Conservation (phyloP, 1,139 yeast species). For the Zhuliangozyma blackwelliae region DNA sequence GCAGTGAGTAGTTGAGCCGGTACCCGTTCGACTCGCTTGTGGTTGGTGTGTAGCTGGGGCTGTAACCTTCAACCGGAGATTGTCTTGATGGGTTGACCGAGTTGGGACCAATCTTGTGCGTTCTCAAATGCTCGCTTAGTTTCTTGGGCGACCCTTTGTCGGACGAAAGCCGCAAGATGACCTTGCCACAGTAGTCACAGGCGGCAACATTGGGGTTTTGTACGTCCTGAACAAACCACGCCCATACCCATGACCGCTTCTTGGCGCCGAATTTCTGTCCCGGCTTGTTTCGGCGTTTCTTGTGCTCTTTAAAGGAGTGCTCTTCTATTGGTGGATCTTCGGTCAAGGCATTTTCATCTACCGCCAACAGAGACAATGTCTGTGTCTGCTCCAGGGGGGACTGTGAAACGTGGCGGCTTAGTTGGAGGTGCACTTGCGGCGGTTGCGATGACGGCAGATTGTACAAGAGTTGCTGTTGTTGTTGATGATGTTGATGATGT, state of each 20-base stretch:
- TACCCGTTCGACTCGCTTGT: conserved; percentile 23
- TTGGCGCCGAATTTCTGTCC: conserved; percentile 56
- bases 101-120: conserved; percentile 45
- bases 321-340: too few species aligned
- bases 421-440: conserved; percentile 1
- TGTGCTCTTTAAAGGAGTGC: too few species aligned
- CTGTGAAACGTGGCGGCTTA: conserved; percentile 1
- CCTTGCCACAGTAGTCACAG: conserved; percentile 51
- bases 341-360: too few species aligned
- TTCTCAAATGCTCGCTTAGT: conserved; percentile 51
- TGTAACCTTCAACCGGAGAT: conserved; percentile 36
- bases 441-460: not conserved
- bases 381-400: too few species aligned
- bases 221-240: conserved; percentile 53
- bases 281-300: conserved; percentile 38
- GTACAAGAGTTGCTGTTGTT: conserved; percentile 13
- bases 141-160: conserved; percentile 62
- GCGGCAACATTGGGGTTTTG: conserved; percentile 48
- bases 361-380: too few species aligned
- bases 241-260: conserved; percentile 61
- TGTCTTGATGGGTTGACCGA: conserved; percentile 33
- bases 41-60: conserved; percentile 29
- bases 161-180: conserved; percentile 42
- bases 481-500: conserved; percentile 9
- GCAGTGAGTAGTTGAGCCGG: conserved; percentile 6